Percentiles rank a stretch among this genome's conserved stretches.
phyloP scores from a whole-genome alignment of 2,329 filamentous ascomycete genomes.

The Trichocomaceae sp. region DNA sequence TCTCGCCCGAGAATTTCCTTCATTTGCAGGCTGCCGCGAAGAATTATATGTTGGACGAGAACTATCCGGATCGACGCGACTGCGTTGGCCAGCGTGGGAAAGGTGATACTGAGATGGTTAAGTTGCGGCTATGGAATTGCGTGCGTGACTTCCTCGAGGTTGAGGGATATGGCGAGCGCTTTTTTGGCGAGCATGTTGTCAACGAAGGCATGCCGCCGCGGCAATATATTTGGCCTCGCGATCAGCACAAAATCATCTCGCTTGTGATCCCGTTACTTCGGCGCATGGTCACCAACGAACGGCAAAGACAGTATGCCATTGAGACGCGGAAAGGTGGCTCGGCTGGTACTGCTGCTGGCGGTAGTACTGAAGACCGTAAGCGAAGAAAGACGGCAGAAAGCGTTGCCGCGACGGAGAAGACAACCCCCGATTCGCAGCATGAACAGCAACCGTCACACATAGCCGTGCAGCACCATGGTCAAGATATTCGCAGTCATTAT shows the following conservation, averaged over 20 bases:
- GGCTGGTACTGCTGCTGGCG: slow-evolving; percentile 12
- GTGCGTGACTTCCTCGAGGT: slow-evolving; percentile 49
- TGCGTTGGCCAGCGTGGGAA: slow-evolving; percentile 52
- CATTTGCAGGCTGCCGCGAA: slow-evolving; percentile 52
- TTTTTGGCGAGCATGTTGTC: slow-evolving; percentile 44
- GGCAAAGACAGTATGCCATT: slow-evolving; percentile 52
- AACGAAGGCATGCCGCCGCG: slow-evolving; percentile 34
- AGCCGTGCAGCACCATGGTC: slow-evolving; percentile 13
- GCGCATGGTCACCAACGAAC: slow-evolving; percentile 55
- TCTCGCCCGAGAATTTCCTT: slow-evolving; percentile 52
- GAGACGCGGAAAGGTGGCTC: slow-evolving; percentile 47
- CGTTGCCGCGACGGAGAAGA: slow-evolving; percentile 17
- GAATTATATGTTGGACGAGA: slow-evolving; percentile 51
- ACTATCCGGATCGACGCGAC: slow-evolving; percentile 49
- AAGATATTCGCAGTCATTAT: slow-evolving; percentile 18
- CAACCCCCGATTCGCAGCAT: slow-evolving; percentile 11
- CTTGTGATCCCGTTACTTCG: slow-evolving; percentile 51
- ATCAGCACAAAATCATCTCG: slow-evolving; percentile 51
- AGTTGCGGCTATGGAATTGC: slow-evolving; percentile 50
- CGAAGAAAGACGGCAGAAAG: slow-evolving; percentile 32
- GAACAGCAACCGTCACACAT: slow-evolving; percentile 15
- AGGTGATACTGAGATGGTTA: slow-evolving; percentile 52
- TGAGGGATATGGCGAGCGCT: slow-evolving; percentile 47
- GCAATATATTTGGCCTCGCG: slow-evolving; percentile 48
- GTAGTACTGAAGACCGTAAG: slow-evolving; percentile 28